A percentile compares a stretch with the other conserved stretches of the same genome.
Evolutionary conservation across 2,329 filamentous ascomycete species (phyloP).

Genomic region (Boeremia exigua): DNA sequence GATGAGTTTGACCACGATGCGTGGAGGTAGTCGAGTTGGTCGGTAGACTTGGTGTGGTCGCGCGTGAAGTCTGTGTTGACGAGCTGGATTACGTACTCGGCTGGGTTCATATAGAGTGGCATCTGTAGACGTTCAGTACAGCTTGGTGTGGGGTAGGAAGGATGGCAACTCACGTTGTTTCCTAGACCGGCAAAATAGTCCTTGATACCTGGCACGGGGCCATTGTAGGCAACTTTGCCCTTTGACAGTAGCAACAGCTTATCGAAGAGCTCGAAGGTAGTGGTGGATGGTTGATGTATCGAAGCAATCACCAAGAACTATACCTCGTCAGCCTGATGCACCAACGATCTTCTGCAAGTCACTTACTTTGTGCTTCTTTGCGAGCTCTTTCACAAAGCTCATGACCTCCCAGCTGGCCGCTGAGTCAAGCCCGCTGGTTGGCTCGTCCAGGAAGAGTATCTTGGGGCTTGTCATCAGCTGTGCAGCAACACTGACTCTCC

Average conservation of each 20-base stretch:
- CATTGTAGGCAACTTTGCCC: constrained; percentile 76
- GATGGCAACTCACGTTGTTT: constrained; percentile 36
- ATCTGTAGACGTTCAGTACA: constrained; percentile 51
- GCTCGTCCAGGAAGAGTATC: constrained; percentile 83
- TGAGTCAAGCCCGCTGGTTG: constrained; percentile 83
- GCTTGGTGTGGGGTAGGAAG: background rate
- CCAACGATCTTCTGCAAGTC: background rate
- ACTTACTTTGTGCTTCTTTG: constrained; percentile 68
- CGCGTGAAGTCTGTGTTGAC: constrained; percentile 77
- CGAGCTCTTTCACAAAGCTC: constrained; percentile 71
- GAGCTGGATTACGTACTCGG: constrained; percentile 79
- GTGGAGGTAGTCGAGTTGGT: constrained; percentile 61
- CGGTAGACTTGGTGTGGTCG: constrained; percentile 55
- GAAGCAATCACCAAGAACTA: constrained; percentile 77
- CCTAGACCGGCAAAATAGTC: constrained; percentile 69
- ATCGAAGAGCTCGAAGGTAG: constrained; percentile 81
- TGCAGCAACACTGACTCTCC: constrained; percentile 78
- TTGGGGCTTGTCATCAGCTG: constrained; percentile 82
- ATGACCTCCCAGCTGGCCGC: constrained; percentile 78
- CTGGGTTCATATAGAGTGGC: constrained; percentile 76
- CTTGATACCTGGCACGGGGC: constrained; percentile 63
- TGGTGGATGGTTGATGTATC: constrained; percentile 84
- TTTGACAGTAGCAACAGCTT: constrained; percentile 75
- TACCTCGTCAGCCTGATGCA: constrained; percentile 7
- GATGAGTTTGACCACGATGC: constrained; percentile 61